Base-by-base conservation (phyloP, 768 basidiomycete genomes). In the Butyriboletus loyo region DNA sequence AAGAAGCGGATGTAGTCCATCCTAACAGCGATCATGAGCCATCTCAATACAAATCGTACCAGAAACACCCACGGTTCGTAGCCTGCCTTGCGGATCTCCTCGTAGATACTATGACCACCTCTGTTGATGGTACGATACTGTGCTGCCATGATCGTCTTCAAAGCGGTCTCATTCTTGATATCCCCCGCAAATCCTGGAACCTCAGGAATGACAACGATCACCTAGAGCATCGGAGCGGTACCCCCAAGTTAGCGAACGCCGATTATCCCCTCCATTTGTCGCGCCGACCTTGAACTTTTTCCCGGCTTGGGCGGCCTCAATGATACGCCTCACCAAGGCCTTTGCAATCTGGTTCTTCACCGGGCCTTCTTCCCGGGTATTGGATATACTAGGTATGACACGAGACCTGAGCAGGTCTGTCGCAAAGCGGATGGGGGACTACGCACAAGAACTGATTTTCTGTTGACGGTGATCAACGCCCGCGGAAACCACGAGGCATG, bases 381-480 rank as follows among this genome's bases (percentile, higher is more conserved):
- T 78, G 4, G 93, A 89, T 62, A 97, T 90, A 63, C 92, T 92
- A 59, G 19, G 53, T 54, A 40, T 47, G 27, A 27, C 13, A 45
- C 50, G 24, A 45, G 39, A 39, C 9, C 41, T 59, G 44, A 64
- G 48, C 5, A 48, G 25, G 48, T 10, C 4, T 2, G 32, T 27
- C 31, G 15, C 22, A 37, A 40, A 22, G 7, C 9, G 11, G n/a
- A 32, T 11, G 5, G 42, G 13, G 31, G 13, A 14, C 0, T 31
- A 73, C 88, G 62, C 57, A 92, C 89, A 93, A 93, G 72, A 92
- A 93, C 65, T 93, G 90, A 57, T 93, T 93, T 72, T 92, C 77
- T 76, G 60, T 34, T 39, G 36, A 37, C n/a, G 19, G 35, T 22
- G 7, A 48, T 39, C 50, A 51, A 30, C 14, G 7, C 40, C 31